phyloP scores from a whole-genome alignment of 176 grass and related monocot species.

The Tillandsia fasciculata region DNA sequence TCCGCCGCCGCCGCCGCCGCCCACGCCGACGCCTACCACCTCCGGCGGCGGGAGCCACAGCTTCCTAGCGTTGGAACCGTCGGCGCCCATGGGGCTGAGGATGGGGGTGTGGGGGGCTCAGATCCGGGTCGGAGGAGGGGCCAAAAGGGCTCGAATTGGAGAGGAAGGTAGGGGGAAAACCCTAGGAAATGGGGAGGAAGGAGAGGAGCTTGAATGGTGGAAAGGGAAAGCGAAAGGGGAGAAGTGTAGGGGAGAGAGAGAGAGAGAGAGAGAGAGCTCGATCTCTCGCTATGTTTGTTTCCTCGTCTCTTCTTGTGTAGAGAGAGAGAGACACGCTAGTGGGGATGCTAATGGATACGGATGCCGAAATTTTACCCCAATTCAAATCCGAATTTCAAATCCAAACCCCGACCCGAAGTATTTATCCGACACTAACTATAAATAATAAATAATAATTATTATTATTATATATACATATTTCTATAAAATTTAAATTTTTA shows the following conservation, averaged over 20 bases:
- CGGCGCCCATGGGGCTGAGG: conserved; percentile 20
- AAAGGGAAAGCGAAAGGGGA: background rate
- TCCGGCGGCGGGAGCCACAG: background rate
- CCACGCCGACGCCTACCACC: background rate
- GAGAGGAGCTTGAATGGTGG: background rate
- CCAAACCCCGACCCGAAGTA: too few species aligned
- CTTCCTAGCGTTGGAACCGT: conserved; percentile 24
- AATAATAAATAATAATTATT: too few species aligned
- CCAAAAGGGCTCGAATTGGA: background rate
- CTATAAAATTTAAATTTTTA: too few species aligned
- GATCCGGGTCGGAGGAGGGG: background rate
- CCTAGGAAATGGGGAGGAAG: background rate
- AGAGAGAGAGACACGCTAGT: too few species aligned
- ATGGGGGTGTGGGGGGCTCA: background rate
- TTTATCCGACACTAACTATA: too few species aligned
- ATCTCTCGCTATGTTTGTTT: too few species aligned
- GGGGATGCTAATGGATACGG: too few species aligned
- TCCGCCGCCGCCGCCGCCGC: conserved; percentile 20
- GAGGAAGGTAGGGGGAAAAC: background rate
- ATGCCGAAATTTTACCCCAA: too few species aligned
- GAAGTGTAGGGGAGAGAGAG: background rate
- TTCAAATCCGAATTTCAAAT: too few species aligned
- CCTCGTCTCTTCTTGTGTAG: too few species aligned
- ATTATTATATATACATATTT: too few species aligned
- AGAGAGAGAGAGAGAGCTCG: background rate